Conservation (phyloP, 768 basidiomycete genomes). For the Lactarius hengduanensis region DNA sequence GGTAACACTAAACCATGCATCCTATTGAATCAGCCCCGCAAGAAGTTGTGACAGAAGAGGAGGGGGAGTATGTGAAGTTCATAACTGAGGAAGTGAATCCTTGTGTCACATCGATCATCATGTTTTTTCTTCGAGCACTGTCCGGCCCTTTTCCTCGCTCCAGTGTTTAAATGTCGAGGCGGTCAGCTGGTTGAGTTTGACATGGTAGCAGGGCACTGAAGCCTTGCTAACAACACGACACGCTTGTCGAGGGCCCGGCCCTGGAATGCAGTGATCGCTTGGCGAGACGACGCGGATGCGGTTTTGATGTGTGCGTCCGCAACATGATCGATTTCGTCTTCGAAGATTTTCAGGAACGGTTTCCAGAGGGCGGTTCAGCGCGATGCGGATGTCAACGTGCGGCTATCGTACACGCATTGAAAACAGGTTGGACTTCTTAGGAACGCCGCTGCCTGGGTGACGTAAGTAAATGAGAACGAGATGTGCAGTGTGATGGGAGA, state of each 20-base stretch:
- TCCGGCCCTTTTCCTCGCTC: neutral
- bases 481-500: neutral
- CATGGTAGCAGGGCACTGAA: neutral
- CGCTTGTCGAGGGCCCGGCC: constrained; percentile 33
- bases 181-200: neutral
- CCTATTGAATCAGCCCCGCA: constrained; percentile 3
- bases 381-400: constrained; percentile 38
- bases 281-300: constrained; percentile 41
- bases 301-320: constrained; percentile 39
- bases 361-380: constrained; percentile 39
- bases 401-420: constrained; percentile 38
- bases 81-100: constrained; percentile 1
- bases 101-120: constrained; percentile 19
- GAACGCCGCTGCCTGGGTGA: constrained; percentile 38
- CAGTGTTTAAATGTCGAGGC: neutral
- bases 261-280: constrained; percentile 38
- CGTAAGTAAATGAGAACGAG: neutral
- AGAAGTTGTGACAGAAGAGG: neutral
- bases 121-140: constrained; percentile 4
- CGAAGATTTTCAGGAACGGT: constrained; percentile 41
- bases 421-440: constrained; percentile 37
- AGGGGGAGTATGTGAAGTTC: neutral
- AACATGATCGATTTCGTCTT: constrained; percentile 36
- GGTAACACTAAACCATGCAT: constrained; percentile 1
- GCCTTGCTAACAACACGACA: constrained; percentile 8